Evolutionary conservation across 1,284 basidiomycete genomes (phyloP), one percentile per base, ranked within the genome.

Genomic region (Takashimella koratensis): DNA sequence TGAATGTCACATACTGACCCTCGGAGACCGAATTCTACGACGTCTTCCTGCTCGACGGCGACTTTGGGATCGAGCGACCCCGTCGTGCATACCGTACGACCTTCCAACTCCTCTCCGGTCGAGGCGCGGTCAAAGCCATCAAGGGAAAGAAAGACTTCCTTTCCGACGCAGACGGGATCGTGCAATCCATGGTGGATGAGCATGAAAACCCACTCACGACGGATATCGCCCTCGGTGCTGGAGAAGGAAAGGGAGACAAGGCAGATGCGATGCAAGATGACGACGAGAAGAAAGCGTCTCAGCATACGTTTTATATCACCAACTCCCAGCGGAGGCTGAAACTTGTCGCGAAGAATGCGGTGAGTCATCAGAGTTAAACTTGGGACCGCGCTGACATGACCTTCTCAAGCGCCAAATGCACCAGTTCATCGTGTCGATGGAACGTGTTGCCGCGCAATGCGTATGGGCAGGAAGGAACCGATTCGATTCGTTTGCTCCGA

Each of bases 401-500:
- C 48, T 42, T 2, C 12, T 13, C n/a, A 21, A 36, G 86, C 84
- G 94, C 24, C 90, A 96, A 80, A 97, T 98, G 92, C 81, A 92
- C 58, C 95, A 98, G 73, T 98, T 94, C 84, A 92, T 98, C 54
- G 88, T 91, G 4, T 89, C 88, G 1, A 80, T 99, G 62, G 90
- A 98, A 70, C 85, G 86, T 58, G 86, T 88, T 50, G 86, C 90
- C 0, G 80, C 82, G 24, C 81, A 84, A 42, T 91, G 86, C 39
- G 84, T 87, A 57, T 98, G 90, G 79, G 85, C 84, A 1, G 83
- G 86, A 19, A 80, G 80, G 42, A 94, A 97, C 71, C 79, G 93
- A 22, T 98, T 97, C 71, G 90, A 87, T 58, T 95, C 90, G 63
- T 98, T 96, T 75, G 88, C 95, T 2, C 96, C 96, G 0, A 88